Conservation (phyloP, 768 basidiomycete genomes). For the Pleurotus platypus region DNA sequence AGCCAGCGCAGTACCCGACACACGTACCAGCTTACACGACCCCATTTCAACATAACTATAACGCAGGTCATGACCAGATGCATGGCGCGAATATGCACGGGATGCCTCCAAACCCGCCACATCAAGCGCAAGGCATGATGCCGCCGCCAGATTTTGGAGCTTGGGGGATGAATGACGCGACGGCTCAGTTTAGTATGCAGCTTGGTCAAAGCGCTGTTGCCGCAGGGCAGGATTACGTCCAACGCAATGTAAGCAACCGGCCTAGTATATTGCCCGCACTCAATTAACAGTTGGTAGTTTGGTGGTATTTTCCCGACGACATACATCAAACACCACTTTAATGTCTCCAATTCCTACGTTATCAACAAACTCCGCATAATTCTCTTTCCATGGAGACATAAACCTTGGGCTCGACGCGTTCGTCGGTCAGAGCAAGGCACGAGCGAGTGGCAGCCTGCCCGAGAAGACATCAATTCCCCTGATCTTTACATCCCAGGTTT, state of each 20-base stretch:
- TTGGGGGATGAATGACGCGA: conserved; percentile 89
- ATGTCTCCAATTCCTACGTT: conserved; percentile 95
- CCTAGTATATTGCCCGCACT: neutral
- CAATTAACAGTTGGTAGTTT: conserved; percentile 45
- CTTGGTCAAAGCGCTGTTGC: conserved; percentile 88
- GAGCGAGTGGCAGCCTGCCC: conserved; percentile 81
- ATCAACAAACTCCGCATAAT: conserved; percentile 83
- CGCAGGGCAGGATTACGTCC: conserved; percentile 94
- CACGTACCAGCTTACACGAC: conserved; percentile 45
- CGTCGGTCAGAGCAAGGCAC: conserved; percentile 61
- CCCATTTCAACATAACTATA: conserved; percentile 44
- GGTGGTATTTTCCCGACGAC: conserved; percentile 74
- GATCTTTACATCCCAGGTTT: conserved; percentile 94
- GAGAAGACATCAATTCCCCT: conserved; percentile 94
- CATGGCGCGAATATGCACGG: conserved; percentile 14
- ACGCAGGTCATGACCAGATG: conserved; percentile 28
- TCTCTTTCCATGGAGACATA: conserved; percentile 94
- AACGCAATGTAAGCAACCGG: conserved; percentile 71
- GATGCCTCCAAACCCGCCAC: conserved; percentile 25
- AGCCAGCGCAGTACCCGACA: conserved; percentile 23
- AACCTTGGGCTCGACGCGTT: conserved; percentile 76
- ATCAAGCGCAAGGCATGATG: conserved; percentile 17
- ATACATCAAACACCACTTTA: conserved; percentile 86
- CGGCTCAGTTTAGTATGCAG: conserved; percentile 95
- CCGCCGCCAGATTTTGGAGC: conserved; percentile 52